Evolutionary conservation across 1,139 yeast species (phyloP).

Genomic region (Sugiyamaella novakii): DNA sequence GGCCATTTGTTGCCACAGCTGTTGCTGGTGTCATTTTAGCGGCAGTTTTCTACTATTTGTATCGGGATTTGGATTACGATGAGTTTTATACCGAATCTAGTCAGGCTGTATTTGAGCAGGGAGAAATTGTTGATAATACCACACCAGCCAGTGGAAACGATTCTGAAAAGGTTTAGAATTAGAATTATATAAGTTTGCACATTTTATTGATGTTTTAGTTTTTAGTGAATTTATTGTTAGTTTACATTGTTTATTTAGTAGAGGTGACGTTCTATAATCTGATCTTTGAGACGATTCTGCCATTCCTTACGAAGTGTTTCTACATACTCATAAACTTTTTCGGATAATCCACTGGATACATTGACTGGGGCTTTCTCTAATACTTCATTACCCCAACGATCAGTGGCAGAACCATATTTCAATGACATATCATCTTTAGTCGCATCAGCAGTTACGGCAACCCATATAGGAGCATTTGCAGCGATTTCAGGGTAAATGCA

Average conservation of each 20-base stretch:
- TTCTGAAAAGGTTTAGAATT: slow-evolving; percentile 5
- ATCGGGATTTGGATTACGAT: slow-evolving; percentile 54
- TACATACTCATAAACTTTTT: slow-evolving; percentile 63
- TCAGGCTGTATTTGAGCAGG: slow-evolving; percentile 1
- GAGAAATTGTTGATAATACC: not conserved
- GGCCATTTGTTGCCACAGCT: slow-evolving; percentile 58
- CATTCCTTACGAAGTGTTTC: slow-evolving; percentile 59
- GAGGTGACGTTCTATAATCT: slow-evolving; percentile 51
- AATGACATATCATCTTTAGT: slow-evolving; percentile 50
- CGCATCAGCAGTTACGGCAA: slow-evolving; percentile 53
- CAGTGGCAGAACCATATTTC: slow-evolving; percentile 77
- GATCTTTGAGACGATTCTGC: slow-evolving; percentile 71
- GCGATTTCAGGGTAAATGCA: slow-evolving; percentile 86
- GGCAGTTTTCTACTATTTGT: slow-evolving; percentile 57
- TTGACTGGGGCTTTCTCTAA: slow-evolving; percentile 54
- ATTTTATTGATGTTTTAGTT: not conserved
- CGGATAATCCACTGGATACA: slow-evolving; percentile 54
- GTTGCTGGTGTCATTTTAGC: slow-evolving; percentile 60
- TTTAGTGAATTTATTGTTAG: not conserved
- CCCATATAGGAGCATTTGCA: slow-evolving; percentile 79
- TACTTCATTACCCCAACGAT: slow-evolving; percentile 64
- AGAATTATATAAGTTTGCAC: not conserved
- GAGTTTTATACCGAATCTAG: slow-evolving; percentile 17
- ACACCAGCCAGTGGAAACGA: not conserved
- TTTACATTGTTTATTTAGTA: slow-evolving; percentile 23